Percentiles rank a stretch among this genome's conserved stretches.
phyloP scores from a whole-genome alignment of 2,329 filamentous ascomycete species.

The Rhynchosporium graminicola region DNA sequence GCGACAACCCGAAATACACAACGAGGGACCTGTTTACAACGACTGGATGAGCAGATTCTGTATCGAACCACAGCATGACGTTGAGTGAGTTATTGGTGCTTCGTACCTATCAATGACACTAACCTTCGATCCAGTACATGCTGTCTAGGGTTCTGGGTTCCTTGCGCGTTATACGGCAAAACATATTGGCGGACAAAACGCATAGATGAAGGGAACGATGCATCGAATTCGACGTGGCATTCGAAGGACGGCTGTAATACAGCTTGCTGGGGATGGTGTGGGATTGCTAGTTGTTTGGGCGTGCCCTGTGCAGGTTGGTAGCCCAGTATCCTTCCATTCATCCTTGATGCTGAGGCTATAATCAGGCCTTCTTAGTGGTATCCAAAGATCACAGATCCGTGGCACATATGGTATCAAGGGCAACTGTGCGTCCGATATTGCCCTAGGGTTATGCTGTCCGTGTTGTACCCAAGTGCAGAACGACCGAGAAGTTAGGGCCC shows the following conservation, averaged over 20 bases:
- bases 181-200: constrained; percentile 46
- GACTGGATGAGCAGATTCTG: constrained; percentile 46
- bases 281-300: constrained; percentile 30
- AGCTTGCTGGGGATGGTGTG: constrained; percentile 42
- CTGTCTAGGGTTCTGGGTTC: constrained; percentile 44
- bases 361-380: constrained; percentile 29
- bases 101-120: neutral
- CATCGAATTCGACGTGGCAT: constrained; percentile 43
- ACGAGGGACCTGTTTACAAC: constrained; percentile 18
- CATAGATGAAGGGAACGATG: constrained; percentile 43
- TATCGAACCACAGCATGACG: constrained; percentile 37
- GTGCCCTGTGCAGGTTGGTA: neutral
- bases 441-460: constrained; percentile 44
- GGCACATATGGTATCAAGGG: constrained; percentile 47
- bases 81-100: constrained; percentile 6
- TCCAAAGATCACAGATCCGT: constrained; percentile 42
- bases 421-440: constrained; percentile 40
- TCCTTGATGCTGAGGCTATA: neutral
- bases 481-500: constrained; percentile 46
- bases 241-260: constrained; percentile 42
- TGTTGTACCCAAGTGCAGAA: constrained; percentile 47
- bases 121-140: constrained; percentile 37
- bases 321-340: neutral
- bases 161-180: constrained; percentile 47
- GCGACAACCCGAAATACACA: neutral